Conservation (phyloP, 352 stramenopile genomes). For the Phytopythium oedochilum region DNA sequence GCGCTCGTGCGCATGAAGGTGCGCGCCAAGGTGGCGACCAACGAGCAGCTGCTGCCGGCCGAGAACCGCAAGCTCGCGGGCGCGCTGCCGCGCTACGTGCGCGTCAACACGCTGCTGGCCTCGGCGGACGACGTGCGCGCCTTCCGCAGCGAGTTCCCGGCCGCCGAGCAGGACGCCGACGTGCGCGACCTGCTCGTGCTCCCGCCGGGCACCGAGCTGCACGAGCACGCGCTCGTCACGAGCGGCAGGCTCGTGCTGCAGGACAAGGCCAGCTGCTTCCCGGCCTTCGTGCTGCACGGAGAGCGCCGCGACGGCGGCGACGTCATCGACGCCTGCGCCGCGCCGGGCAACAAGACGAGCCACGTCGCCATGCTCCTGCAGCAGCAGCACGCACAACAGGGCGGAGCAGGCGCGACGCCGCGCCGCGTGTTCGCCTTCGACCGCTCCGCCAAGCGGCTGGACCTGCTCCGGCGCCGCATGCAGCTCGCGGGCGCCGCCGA, state of each 20-base stretch:
- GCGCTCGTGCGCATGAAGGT: conserved; percentile 83
- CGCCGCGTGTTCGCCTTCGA: conserved; percentile 95
- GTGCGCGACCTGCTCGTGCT: conserved; percentile 91
- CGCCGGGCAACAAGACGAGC: conserved; percentile 98
- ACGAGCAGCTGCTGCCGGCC: conserved; percentile 73
- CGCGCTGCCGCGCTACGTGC: conserved; percentile 86
- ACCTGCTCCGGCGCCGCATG: conserved; percentile 88
- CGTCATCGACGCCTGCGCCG: conserved; percentile 96
- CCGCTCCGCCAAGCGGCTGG: conserved; percentile 80
- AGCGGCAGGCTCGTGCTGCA: conserved; percentile 91
- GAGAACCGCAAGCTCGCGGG: conserved; percentile 74
- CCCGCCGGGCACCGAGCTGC: conserved; percentile 81
- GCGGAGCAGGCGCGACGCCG: conserved; percentile 16
- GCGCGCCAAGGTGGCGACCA: conserved; percentile 66
- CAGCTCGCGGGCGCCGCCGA: conserved; percentile 66
- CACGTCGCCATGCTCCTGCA: conserved; percentile 92
- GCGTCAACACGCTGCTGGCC: conserved; percentile 90
- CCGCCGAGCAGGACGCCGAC: conserved; percentile 74
- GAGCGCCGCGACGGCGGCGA: conserved; percentile 71
- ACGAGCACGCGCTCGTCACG: conserved; percentile 78
- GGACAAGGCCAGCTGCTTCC: conserved; percentile 98
- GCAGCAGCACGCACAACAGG: conserved; percentile 59
- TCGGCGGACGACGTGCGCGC: conserved; percentile 32
- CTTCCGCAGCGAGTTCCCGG: conserved; percentile 42
- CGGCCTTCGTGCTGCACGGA: conserved; percentile 90